Conservation (phyloP, 139 green algal genomes). For the Picochlorum sp. region DNA sequence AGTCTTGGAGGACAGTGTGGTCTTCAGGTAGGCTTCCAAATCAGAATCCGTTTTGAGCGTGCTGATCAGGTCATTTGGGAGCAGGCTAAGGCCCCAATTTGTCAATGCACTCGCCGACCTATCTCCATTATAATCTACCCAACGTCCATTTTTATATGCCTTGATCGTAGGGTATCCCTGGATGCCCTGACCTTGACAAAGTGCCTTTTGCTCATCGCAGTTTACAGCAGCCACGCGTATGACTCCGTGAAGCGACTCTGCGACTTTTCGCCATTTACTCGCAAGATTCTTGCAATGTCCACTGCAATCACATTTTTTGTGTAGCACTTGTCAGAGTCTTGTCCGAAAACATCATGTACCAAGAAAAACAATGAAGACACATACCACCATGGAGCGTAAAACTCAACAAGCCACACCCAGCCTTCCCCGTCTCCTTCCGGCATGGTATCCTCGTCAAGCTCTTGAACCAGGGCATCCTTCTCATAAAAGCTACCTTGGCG, state of each 20-base stretch:
- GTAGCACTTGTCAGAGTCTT: background rate
- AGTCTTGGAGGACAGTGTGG: conserved; percentile 5
- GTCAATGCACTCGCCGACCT: conserved; percentile 43
- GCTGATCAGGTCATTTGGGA: conserved; percentile 42
- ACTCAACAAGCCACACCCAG: conserved; percentile 67
- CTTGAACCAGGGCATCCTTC: conserved; percentile 35
- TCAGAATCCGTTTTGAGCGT: conserved; percentile 9
- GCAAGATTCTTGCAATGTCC: conserved; percentile 66
- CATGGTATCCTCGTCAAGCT: conserved; percentile 42
- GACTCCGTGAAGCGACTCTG: conserved; percentile 57
- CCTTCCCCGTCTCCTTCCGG: conserved; percentile 33
- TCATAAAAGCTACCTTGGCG: conserved; percentile 40
- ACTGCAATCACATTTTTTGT: conserved; percentile 8
- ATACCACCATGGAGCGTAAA: conserved; percentile 59
- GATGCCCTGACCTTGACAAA: conserved; percentile 60
- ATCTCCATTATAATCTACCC: conserved; percentile 57
- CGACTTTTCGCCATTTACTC: conserved; percentile 62
- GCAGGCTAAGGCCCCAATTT: conserved; percentile 54
- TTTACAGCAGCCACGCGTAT: conserved; percentile 68
- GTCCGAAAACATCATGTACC: background rate
- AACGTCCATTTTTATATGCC: conserved; percentile 29
- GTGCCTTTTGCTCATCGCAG: conserved; percentile 58
- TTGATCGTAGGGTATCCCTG: conserved; percentile 76
- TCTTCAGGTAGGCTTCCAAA: conserved; percentile 23
- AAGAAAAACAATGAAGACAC: conserved; percentile 9